Base-by-base conservation (phyloP, 2,329 filamentous ascomycete genomes). In the Aspergillaceae sp. region DNA sequence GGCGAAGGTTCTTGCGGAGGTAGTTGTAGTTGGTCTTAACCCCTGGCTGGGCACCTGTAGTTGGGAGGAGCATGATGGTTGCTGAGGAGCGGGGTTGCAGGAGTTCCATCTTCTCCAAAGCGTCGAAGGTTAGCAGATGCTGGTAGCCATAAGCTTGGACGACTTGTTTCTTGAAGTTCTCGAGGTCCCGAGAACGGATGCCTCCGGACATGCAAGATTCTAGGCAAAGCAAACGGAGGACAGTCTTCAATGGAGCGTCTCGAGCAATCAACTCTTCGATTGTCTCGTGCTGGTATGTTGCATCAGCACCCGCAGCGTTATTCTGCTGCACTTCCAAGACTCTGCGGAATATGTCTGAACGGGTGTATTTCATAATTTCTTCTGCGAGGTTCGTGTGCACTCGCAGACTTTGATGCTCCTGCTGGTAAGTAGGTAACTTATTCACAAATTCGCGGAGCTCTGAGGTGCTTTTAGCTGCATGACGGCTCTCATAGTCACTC, bases 381-480 rank as follows among this genome's bases (percentile, higher is more conserved):
- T 97, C 92, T 1, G 90, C 89, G 40, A 98, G 77, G 5, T 86
- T 86, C 1, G 90, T 95, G 61, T 98, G 92, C 29, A 91, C 80
- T 52, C 92, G 89, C n/a, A 95, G 73, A 58, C 87, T 94, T 55
- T 91, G 84, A 59, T 96, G 89, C 64, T 98, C 92, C 41, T 89
- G 84, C 67, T 97, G 91, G 58, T 94, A 95, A 7, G 83, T 84
- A 0, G 92, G 91, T 28, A 98, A 73, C 63, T 94, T 94, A 56
- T 84, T 83, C n/a, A 98, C 92, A 62, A 97, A 96, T 27, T 94
- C 89, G 55, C 89, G 86, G 30, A 98, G 79, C 64, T 98, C 92
- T 3, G 88, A 83, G 11, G 92, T 89, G 1, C 87, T 90, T 64
- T 92, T 94, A 4, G 87, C 85, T 42, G 80, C 81, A 64, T 95